Base-by-base conservation (phyloP, 305 asterid species). In the Coffea humblotiana region DNA sequence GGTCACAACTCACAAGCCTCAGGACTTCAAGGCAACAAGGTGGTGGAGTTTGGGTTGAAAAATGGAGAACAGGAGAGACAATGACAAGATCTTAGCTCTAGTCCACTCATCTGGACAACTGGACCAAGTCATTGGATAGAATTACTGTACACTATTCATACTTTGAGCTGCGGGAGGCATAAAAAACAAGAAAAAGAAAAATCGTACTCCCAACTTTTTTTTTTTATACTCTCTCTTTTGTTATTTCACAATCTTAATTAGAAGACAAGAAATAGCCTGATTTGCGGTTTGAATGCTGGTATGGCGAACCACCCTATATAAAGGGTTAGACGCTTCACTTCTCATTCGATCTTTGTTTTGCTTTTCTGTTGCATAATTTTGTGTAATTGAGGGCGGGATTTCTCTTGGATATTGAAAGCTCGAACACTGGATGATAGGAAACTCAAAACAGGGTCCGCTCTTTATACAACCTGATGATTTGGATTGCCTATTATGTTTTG, bases 11-110 rank as follows among this genome's bases (percentile, higher is more conserved):
- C 32, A 51, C 56, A 51, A 12, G 29, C 61, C 54, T 77, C 76
- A 71, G 58, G 78, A 68, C 74, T 77, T 71, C 80, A 80, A 21
- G 49, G 63, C 45, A 68, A 78, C 66, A 27, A 76, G 67, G 69
- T 72, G 68, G 77, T 40, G 61, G 52, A 47, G 6, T 47, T 71
- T 47, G 29, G 37, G 54, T 64, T 76, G 72, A 25, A 8, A 72
- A 75, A 54, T 61, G 77, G 71, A 71, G 52, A 29, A 29, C 23
- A 47, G 52, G 74, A 32, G 25, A 35, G 77, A 60, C 29, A 75
- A 54, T 64, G 67, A 73, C 77, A 73, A 63, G 69, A 56, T 64
- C 84, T 29, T 8, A 63, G 52, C 45, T 32, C 78, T 13, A 23
- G 82, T 79, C 72, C 27, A 29, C 58, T 73, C 72, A 73, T 64